Conservation (phyloP, 257 asterid species). For the Rauvolfia tetraphylla region DNA sequence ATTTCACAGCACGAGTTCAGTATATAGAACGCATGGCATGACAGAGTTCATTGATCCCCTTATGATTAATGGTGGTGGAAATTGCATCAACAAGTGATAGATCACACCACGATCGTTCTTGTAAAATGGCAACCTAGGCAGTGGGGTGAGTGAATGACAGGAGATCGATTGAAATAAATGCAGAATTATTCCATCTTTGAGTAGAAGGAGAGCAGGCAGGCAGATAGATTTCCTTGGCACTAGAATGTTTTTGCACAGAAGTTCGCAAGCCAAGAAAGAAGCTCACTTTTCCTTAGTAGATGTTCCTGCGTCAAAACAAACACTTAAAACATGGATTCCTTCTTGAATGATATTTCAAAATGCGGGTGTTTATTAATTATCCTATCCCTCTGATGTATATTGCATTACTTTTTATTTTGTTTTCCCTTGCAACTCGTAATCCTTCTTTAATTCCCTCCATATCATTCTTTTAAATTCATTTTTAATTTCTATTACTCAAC, state of each 20-base stretch:
- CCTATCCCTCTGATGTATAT: not conserved
- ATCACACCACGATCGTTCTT: conserved; percentile 56
- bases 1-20: conserved; percentile 70
- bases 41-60: conserved; percentile 64
- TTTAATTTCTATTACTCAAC: not conserved
- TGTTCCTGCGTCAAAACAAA: conserved; percentile 91
- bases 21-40: conserved; percentile 75
- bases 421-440: not conserved
- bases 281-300: conserved; percentile 60
- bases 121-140: conserved; percentile 56
- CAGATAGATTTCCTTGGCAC: conserved; percentile 64
- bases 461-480: not conserved
- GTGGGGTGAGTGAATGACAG: conserved; percentile 44
- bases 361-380: conserved; percentile 20
- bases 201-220: conserved; percentile 60
- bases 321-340: conserved; percentile 52
- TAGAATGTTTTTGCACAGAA: conserved; percentile 63
- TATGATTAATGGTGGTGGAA: conserved; percentile 57
- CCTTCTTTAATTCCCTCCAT: not conserved
- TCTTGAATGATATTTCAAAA: conserved; percentile 21
- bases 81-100: conserved; percentile 65
- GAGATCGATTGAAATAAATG: conserved; percentile 50
- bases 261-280: conserved; percentile 61
- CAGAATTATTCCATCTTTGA: conserved; percentile 63
- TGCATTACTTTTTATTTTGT: not conserved